Base-by-base conservation (phyloP, 768 basidiomycete genomes). In the Psilocybe tampanensis region DNA sequence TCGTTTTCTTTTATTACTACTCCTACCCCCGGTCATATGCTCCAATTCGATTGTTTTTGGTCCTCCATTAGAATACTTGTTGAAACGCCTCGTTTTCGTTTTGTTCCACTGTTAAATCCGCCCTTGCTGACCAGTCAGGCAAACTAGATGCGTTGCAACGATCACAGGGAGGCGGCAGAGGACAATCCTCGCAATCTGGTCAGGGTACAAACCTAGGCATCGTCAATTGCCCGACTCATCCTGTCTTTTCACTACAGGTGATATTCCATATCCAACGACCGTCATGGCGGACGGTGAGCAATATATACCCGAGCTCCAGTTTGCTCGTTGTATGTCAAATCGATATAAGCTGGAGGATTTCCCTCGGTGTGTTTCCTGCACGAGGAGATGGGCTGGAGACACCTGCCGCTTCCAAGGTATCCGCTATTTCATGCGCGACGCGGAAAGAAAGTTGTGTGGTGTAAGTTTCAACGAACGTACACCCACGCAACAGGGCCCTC, bases 321-420 rank as follows among this genome's bases (percentile, higher is more conserved):
- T 84, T 58, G 86, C 90, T 2, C 82, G 91, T 5, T 93, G 91
- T 74, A 93, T 93, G 91, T 91, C 90, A 0, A 88, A 85, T 64
- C 81, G 88, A 47, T 92, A 92, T 68, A 83, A 82, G 59, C 72
- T 76, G 43, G 89, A 91, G 61, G 77, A 80, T 50, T 90, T 92
- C 70, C 88, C 90, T 39, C 86, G 88, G 13, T 93, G 91, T 64
- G 88, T 92, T 33, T 88, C 90, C 2, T 93, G 91, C 69, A 92
- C 88, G 32, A 86, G 91, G 41, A 86, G 91, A 21, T 92, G 91
- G 90, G 90, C 90, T 0, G 90, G 91, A 39, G 91, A 93, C 67
- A 92, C 90, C 2, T 93, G 91, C 66, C 86, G 91, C 22, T 93
- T 93, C 72, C 91, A 92, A 68, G 85, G 85, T n/a, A 89, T 93